These are phyloP conservation scores for Ophiorrhiza pumila DNA, from an alignment of 257 asterid species.

Conservation along the genomic window DNA sequence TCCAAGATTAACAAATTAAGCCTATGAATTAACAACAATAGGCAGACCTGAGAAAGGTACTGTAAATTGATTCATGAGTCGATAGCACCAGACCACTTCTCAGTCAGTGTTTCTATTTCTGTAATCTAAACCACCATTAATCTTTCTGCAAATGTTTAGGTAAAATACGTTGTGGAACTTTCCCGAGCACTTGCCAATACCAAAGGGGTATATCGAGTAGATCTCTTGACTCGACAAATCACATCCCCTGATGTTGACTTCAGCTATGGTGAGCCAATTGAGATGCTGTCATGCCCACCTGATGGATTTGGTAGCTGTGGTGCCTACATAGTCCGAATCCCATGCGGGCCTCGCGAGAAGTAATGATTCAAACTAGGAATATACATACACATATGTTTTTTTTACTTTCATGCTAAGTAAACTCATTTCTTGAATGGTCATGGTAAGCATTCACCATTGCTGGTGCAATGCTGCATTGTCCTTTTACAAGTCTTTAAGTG, in stretches of 20 bases:
- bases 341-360: conserved; percentile 57
- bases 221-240: conserved; percentile 64
- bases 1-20: neutral
- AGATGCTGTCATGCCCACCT: conserved; percentile 62
- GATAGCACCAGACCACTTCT: neutral
- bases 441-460: neutral
- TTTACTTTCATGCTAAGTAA: neutral
- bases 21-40: neutral
- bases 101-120: neutral
- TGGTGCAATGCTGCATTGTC: neutral
- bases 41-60: neutral
- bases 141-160: conserved; percentile 28
- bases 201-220: conserved; percentile 59
- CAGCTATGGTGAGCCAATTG: conserved; percentile 61
- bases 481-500: neutral
- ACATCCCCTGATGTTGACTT: conserved; percentile 53
- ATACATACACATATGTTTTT: neutral
- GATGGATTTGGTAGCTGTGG: conserved; percentile 58
- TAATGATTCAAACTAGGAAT: conserved; percentile 16
- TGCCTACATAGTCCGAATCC: conserved; percentile 62
- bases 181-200: conserved; percentile 60
- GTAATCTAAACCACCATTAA: neutral
- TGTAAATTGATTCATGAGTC: neutral
- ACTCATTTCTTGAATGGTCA: neutral
- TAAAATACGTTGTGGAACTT: conserved; percentile 63